phyloP scores from a whole-genome alignment of 768 basidiomycete species.

The Rhodotorula kratochvilovae region DNA sequence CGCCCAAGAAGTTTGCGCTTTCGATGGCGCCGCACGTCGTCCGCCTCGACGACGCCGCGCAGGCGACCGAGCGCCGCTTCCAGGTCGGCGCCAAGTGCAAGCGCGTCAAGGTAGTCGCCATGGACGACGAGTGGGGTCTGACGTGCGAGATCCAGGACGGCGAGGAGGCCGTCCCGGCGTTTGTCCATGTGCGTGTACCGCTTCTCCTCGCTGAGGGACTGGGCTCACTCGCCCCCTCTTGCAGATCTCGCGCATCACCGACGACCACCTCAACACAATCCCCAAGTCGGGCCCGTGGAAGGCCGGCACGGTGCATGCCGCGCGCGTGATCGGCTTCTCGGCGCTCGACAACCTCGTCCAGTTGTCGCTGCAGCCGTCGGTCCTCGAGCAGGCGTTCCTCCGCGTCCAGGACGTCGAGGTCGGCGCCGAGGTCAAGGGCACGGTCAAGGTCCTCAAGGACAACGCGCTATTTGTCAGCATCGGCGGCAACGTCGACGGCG shows the following conservation, averaged over 20 bases:
- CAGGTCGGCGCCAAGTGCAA: slow-evolving; percentile 68
- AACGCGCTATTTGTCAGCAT: slow-evolving; percentile 78
- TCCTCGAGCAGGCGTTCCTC: slow-evolving; percentile 80
- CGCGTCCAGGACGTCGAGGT: slow-evolving; percentile 75
- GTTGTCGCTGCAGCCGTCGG: slow-evolving; percentile 73
- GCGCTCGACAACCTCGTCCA: slow-evolving; percentile 81
- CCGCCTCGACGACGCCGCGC: slow-evolving; percentile 47
- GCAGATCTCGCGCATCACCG: slow-evolving; percentile 89
- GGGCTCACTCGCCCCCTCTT: not conserved
- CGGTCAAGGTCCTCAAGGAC: slow-evolving; percentile 76
- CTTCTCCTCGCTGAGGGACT: no score
- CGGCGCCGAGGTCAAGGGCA: slow-evolving; percentile 74
- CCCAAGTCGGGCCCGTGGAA: slow-evolving; percentile 63
- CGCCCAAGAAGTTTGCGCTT: slow-evolving; percentile 79
- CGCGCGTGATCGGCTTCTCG: slow-evolving; percentile 80
- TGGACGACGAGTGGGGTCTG: slow-evolving; percentile 79
- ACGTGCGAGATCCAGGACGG: slow-evolving; percentile 57
- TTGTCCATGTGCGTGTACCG: slow-evolving; percentile 67
- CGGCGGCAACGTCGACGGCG: slow-evolving; percentile 80
- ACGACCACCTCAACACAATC: slow-evolving; percentile 80
- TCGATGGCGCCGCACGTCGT: slow-evolving; percentile 70
- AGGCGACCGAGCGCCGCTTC: slow-evolving; percentile 57
- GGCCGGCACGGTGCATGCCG: slow-evolving; percentile 69
- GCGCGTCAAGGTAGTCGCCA: slow-evolving; percentile 62
- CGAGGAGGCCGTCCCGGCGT: slow-evolving; percentile 57